These are phyloP conservation scores for Lablab purpureus DNA, from an alignment of 306 rosid species.

Conservation along the genomic window DNA sequence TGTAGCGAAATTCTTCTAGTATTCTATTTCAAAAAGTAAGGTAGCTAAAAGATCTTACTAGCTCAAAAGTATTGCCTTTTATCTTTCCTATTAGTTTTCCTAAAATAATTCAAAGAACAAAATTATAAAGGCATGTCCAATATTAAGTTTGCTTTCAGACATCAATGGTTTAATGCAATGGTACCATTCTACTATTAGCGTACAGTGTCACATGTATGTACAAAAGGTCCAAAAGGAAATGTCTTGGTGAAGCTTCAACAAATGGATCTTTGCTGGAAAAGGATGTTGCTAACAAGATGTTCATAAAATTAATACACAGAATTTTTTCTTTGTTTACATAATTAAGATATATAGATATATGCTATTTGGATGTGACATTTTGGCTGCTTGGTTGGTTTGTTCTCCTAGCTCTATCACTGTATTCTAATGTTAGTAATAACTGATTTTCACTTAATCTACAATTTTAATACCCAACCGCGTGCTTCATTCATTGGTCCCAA, in stretches of 20 bases:
- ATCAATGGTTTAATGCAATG: constrained; percentile 44
- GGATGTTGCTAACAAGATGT: constrained; percentile 14
- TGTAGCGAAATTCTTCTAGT: constrained; percentile 23
- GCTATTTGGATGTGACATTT: background rate
- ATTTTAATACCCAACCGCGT: background rate
- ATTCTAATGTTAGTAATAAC: background rate
- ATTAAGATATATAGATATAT: background rate
- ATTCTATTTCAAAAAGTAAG: constrained; percentile 6
- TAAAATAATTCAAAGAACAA: constrained; percentile 12
- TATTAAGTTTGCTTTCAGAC: constrained; percentile 46
- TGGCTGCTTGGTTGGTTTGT: constrained; percentile 2
- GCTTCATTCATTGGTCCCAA: background rate
- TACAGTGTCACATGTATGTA: background rate
- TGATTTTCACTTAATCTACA: background rate
- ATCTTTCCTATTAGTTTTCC: background rate
- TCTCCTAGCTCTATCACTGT: background rate
- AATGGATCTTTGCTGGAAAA: constrained; percentile 30
- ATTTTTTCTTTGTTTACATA: background rate
- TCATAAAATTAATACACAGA: background rate
- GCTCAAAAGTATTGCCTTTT: constrained; percentile 21
- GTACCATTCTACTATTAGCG: constrained; percentile 42
- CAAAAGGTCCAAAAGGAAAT: constrained; percentile 21
- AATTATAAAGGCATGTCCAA: constrained; percentile 35
- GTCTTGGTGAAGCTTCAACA: constrained; percentile 17
- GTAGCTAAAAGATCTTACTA: background rate